phyloP scores from a whole-genome alignment of 2,329 filamentous ascomycete genomes.

The Aspergillus phoenicis region DNA sequence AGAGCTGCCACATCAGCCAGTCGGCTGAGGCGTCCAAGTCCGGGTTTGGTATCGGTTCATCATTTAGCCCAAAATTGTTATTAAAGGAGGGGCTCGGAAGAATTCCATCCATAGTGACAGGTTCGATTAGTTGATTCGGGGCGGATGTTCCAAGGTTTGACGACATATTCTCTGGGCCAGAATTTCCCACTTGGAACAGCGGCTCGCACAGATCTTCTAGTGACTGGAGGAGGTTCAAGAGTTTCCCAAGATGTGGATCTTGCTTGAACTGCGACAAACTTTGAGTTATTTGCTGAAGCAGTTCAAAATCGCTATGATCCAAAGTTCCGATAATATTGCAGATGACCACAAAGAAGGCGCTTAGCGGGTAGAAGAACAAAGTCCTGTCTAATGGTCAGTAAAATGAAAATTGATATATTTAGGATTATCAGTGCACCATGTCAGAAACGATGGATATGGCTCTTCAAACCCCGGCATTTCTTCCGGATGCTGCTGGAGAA shows the following conservation, averaged over 20 bases:
- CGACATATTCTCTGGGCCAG: too few relatives aligned
- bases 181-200: neutral
- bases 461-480: conserved; percentile 16
- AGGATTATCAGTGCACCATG: conserved; percentile 16
- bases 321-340: conserved; percentile 15
- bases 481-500: conserved; percentile 14
- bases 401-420: neutral
- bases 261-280: conserved; percentile 3
- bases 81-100: neutral
- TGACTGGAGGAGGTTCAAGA: conserved; percentile 2
- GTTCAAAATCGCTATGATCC: conserved; percentile 2
- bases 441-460: conserved; percentile 21
- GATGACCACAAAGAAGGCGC: conserved; percentile 17
- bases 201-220: conserved; percentile 9
- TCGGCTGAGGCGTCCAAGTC: neutral
- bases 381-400: conserved; percentile 5
- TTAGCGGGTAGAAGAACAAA: conserved; percentile 13
- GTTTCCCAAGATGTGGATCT: conserved; percentile 3
- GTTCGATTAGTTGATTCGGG: neutral
- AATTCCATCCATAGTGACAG: neutral
- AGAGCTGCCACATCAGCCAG: conserved; percentile 17
- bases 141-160: neutral
- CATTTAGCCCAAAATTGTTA: too few relatives aligned
- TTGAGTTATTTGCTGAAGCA: conserved; percentile 7
- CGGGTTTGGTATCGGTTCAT: neutral